Base-by-base conservation (phyloP, 1,284 basidiomycete species). In the Cutaneotrichosporon daszewskae region DNA sequence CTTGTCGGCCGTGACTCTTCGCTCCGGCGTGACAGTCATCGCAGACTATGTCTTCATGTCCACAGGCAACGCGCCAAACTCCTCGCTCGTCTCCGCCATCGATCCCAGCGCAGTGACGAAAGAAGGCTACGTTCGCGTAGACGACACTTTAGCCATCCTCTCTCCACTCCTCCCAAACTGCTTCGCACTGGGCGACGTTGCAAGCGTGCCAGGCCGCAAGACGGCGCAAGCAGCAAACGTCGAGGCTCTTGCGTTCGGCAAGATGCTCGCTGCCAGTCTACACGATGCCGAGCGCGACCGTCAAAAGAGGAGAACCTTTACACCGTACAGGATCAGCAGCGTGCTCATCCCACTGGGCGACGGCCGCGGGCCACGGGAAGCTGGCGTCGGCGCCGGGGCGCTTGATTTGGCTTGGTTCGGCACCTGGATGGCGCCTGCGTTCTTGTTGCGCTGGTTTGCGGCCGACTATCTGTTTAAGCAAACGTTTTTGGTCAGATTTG, bases 11-110 rank as follows among this genome's bases (percentile, higher is more conserved):
- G n/a, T n/a, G n/a, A n/a, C n/a, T n/a, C 47, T 68, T 5, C 45
- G 45, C 13, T 53, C 57, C n/a, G 71, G 71, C 1, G 45, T 55
- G 25, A 45, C 24, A 1, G 31, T 74, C n/a, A 40, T 59, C 26
- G 67, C 71, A 38, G 73, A 75, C 53, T 74, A 60, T 45, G 55
- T 75, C 23, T 64, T 74, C 29, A 28, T 71, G 34, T 62, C 66
- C 2, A 57, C 60, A 6, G 75, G 75, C 6, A 71, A 68, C 47
- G 55, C 48, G 24, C 64, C 72, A 12, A 69, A 72, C 43, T 59
- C 68, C 2, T 27, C 32, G 2, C 47, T 75, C 32, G 54, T 74
- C 11, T 32, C 50, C 8, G 32, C 49, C 1, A 54, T 53, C 31
- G 63, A 74, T 46, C 37, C 59, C 0, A 13, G 39, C 5, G 62